Evolutionary conservation across 805 yeast species (phyloP).

Genomic region (Nakazawaea pomicola): DNA sequence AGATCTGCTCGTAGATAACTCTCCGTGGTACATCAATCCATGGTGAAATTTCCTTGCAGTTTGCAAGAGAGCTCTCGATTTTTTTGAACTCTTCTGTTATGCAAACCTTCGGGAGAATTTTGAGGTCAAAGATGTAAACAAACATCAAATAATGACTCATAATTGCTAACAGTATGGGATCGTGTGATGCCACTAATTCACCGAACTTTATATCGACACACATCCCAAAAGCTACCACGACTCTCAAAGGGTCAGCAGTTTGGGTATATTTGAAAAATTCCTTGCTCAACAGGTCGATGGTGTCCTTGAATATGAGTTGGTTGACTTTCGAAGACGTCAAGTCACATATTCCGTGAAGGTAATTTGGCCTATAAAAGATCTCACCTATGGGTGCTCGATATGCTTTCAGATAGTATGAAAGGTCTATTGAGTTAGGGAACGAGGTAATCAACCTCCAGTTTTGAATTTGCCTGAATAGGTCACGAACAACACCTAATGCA

Average conservation of each 20-base stretch:
- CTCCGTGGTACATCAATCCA: constrained; percentile 4
- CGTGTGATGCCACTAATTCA: background rate
- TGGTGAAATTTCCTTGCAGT: background rate
- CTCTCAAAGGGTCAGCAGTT: background rate
- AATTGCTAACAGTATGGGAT: background rate
- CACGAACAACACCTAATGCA: background rate
- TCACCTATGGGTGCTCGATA: background rate
- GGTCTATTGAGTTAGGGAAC: background rate
- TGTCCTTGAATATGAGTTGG: background rate
- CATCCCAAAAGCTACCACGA: constrained; percentile 2
- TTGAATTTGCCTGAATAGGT: background rate
- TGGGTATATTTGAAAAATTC: background rate
- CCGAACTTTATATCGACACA: background rate
- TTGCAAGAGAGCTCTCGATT: background rate
- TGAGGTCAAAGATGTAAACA: background rate
- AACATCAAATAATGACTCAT: constrained; percentile 4
- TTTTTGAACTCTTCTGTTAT: background rate
- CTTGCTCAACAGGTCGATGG: background rate
- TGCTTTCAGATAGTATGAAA: background rate
- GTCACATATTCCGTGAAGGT: too few relatives aligned
- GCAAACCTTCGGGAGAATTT: background rate
- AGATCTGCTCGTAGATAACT: background rate
- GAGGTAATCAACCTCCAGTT: background rate
- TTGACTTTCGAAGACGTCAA: background rate
- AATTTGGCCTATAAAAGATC: too few relatives aligned